These are phyloP conservation scores for Aphanomyces astaci DNA, from an alignment of 352 stramenopile species.

Conservation along the genomic window DNA sequence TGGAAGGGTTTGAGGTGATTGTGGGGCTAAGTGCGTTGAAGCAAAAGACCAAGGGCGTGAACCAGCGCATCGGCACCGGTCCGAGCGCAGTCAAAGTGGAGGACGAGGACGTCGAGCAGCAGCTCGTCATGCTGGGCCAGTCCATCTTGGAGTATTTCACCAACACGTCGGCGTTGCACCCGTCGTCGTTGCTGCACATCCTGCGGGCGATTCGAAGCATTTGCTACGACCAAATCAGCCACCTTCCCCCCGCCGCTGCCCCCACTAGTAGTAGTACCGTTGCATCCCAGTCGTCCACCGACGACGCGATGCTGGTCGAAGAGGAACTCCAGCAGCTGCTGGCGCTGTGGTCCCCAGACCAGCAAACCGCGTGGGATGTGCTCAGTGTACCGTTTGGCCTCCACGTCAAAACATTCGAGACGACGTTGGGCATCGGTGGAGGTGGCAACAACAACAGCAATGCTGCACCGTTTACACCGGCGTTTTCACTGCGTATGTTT, in stretches of 20 bases:
- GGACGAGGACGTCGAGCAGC: slow-evolving; percentile 82
- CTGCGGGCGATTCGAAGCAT: slow-evolving; percentile 56
- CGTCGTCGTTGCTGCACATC: slow-evolving; percentile 43
- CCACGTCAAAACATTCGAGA: slow-evolving; percentile 76
- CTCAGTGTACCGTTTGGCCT: slow-evolving; percentile 40
- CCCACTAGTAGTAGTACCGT: slow-evolving; percentile 8
- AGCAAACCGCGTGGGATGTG: slow-evolving; percentile 29
- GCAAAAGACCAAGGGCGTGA: slow-evolving; percentile 36
- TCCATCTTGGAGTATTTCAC: slow-evolving; percentile 83
- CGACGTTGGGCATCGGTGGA: slow-evolving; percentile 60
- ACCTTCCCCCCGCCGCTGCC: slow-evolving; percentile 32
- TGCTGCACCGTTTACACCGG: slow-evolving; percentile 51
- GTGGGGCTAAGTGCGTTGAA: slow-evolving; percentile 62
- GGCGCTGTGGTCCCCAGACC: slow-evolving; percentile 8
- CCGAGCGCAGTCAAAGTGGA: slow-evolving; percentile 68
- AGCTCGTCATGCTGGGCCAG: slow-evolving; percentile 73
- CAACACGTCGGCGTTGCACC: slow-evolving; percentile 61
- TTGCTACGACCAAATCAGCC: slow-evolving; percentile 50
- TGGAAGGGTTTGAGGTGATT: slow-evolving; percentile 77
- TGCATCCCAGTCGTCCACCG: background rate
- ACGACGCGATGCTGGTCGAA: background rate
- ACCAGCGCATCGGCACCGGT: slow-evolving; percentile 25
- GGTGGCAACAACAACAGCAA: slow-evolving; percentile 43
- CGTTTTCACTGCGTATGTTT: slow-evolving; percentile 75
- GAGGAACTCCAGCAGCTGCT: background rate